Conservation (phyloP, 2,329 filamentous ascomycete species). For the Scopulariopsis brevicaulis region DNA sequence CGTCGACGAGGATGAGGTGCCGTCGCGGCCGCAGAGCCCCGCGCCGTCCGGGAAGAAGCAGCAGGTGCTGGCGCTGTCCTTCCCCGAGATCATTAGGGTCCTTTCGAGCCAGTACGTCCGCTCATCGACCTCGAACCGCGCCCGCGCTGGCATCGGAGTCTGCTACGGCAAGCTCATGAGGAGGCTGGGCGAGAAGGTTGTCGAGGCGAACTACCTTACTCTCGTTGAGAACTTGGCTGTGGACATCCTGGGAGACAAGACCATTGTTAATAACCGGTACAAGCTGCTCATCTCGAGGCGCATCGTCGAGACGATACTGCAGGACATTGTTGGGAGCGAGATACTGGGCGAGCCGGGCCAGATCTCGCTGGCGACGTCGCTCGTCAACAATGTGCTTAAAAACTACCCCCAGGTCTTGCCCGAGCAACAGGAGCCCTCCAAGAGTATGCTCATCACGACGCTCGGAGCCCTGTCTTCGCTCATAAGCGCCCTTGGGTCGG, state of each 20-base stretch:
- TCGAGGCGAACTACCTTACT: slow-evolving; percentile 71
- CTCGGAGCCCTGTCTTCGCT: slow-evolving; percentile 71
- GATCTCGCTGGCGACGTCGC: slow-evolving; percentile 63
- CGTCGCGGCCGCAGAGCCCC: slow-evolving; percentile 60
- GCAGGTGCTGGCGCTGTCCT: slow-evolving; percentile 60
- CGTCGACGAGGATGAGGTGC: slow-evolving; percentile 62
- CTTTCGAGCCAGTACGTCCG: slow-evolving; percentile 73
- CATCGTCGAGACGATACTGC: slow-evolving; percentile 73
- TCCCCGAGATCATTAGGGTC: slow-evolving; percentile 68
- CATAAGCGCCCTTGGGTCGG: slow-evolving; percentile 70
- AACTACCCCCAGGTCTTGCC: slow-evolving; percentile 87
- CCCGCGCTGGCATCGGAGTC: slow-evolving; percentile 71
- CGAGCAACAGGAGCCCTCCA: slow-evolving; percentile 79
- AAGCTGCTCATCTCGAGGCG: slow-evolving; percentile 74
- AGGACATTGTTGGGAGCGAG: slow-evolving; percentile 68
- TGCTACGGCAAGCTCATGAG: slow-evolving; percentile 78
- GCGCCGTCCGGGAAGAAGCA: slow-evolving; percentile 56
- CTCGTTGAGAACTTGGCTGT: slow-evolving; percentile 73
- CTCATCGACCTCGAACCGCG: slow-evolving; percentile 65
- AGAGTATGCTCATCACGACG: slow-evolving; percentile 70
- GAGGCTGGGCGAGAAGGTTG: slow-evolving; percentile 67
- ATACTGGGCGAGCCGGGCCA: slow-evolving; percentile 87
- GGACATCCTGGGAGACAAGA: slow-evolving; percentile 67
- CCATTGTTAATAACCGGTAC: slow-evolving; percentile 75
- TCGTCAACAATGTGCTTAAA: slow-evolving; percentile 84